Evolutionary conservation across 352 stramenopile species (phyloP).

Genomic region (Phytopythium litorale): DNA sequence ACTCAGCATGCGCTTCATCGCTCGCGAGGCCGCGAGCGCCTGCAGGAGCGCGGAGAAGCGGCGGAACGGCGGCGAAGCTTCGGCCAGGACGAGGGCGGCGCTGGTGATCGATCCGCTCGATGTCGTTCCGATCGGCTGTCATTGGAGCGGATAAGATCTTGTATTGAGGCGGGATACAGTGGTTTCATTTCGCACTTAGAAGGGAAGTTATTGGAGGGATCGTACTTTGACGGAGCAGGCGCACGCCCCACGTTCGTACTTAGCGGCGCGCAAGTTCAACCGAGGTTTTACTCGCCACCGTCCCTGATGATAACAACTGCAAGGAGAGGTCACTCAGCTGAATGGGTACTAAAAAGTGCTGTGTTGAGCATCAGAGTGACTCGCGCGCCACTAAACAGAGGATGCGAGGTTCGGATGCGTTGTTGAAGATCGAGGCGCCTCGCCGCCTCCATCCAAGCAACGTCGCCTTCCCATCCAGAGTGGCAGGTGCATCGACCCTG

Average conservation of each 20-base stretch:
- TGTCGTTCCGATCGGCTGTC: background rate
- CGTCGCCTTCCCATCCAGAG: background rate
- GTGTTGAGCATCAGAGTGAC: too few species aligned
- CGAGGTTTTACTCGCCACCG: background rate
- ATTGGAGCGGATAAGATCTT: background rate
- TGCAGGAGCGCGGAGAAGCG: background rate
- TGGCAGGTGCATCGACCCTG: background rate
- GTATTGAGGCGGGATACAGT: background rate
- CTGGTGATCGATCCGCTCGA: background rate
- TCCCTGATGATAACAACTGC: background rate
- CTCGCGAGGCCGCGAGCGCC: too few species aligned
- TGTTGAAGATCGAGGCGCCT: constrained; percentile 1
- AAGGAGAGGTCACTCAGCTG: background rate
- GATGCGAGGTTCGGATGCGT: background rate
- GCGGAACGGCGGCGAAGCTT: background rate
- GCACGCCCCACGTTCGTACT: constrained; percentile 9
- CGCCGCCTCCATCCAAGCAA: background rate
- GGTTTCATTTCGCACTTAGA: background rate
- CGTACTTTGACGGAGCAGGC: constrained; percentile 7
- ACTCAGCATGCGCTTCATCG: background rate
- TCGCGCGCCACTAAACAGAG: background rate
- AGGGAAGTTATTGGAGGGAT: background rate
- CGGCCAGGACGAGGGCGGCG: background rate
- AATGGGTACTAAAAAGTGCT: too few species aligned
- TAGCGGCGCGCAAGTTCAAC: constrained; percentile 4